phyloP scores from a whole-genome alignment of 148 eudicot species.

The Diospyros lotus region DNA sequence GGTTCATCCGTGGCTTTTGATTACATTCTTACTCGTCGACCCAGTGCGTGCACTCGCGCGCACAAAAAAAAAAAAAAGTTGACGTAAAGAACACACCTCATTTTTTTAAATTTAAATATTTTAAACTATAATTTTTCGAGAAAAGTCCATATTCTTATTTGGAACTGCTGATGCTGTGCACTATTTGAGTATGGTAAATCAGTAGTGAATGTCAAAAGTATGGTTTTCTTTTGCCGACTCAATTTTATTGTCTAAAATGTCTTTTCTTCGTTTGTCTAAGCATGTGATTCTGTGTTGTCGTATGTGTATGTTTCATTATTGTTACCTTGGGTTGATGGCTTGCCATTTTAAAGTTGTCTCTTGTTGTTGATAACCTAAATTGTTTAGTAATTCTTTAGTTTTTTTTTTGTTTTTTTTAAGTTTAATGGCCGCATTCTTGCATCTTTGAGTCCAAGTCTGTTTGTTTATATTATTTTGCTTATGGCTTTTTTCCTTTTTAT shows the following conservation, averaged over 20 bases:
- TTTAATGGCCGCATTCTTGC: not conserved
- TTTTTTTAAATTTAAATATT: not conserved
- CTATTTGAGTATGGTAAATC: not conserved
- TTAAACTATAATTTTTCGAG: not conserved
- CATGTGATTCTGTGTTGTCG: not conserved
- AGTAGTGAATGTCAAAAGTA: not conserved
- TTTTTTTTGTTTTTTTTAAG: not conserved
- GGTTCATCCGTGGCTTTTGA: too few relatives aligned
- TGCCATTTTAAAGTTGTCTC: not conserved
- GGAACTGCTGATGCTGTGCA: not conserved
- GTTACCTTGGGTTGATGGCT: not conserved
- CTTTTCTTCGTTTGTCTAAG: not conserved
- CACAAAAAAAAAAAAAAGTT: too few relatives aligned
- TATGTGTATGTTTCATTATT: not conserved
- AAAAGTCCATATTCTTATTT: not conserved
- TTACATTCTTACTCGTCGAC: too few relatives aligned
- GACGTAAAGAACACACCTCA: not conserved
- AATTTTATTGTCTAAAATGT: not conserved
- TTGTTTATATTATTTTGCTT: not conserved
- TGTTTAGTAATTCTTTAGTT: not conserved
- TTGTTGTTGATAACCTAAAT: not conserved
- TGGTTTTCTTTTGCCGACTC: not conserved
- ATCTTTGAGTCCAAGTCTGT: not conserved
- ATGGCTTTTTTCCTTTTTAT: constrained; percentile 11
- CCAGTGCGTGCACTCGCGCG: too few relatives aligned